Evolutionary conservation across 139 green algal genomes (phyloP).

Genomic region (Trebouxia sp.): DNA sequence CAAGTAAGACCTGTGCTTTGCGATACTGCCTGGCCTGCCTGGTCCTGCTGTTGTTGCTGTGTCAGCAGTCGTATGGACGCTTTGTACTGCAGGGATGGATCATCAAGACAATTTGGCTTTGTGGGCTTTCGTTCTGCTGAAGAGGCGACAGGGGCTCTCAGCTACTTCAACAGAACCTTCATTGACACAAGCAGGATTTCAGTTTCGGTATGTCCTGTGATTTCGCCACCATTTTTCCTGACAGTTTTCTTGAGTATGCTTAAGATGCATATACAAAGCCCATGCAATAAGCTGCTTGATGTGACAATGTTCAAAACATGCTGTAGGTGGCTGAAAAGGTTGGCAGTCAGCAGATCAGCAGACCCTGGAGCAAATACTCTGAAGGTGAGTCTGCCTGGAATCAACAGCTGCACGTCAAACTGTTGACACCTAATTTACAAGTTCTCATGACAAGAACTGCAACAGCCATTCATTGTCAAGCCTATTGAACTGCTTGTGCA

Average conservation of each 20-base stretch:
- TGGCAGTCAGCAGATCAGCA: conserved; percentile 46
- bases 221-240: background rate
- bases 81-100: conserved; percentile 77
- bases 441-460: too few relatives aligned
- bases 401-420: background rate
- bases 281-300: background rate
- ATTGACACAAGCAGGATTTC: conserved; percentile 82
- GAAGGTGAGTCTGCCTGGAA: conserved; percentile 37
- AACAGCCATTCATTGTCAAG: too few relatives aligned
- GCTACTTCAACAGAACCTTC: conserved; percentile 91
- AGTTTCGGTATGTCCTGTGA: conserved; percentile 71
- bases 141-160: conserved; percentile 70
- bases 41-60: background rate
- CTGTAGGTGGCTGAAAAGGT: conserved; percentile 72
- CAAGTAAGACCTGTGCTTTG: conserved; percentile 51
- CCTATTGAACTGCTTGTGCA: too few relatives aligned
- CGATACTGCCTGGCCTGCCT: background rate
- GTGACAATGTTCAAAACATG: conserved; percentile 21
- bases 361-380: conserved; percentile 92
- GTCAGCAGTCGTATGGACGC: too few relatives aligned
- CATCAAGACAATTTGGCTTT: conserved; percentile 92
- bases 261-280: background rate
- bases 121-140: conserved; percentile 84
- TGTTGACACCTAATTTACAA: too few relatives aligned
- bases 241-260: background rate